A percentile compares a stretch with the other conserved stretches of the same genome.
These are phyloP conservation scores for Haplosporangium sp. DNA, from an alignment of 371 early-diverging fungal species.

Conservation along the genomic window DNA sequence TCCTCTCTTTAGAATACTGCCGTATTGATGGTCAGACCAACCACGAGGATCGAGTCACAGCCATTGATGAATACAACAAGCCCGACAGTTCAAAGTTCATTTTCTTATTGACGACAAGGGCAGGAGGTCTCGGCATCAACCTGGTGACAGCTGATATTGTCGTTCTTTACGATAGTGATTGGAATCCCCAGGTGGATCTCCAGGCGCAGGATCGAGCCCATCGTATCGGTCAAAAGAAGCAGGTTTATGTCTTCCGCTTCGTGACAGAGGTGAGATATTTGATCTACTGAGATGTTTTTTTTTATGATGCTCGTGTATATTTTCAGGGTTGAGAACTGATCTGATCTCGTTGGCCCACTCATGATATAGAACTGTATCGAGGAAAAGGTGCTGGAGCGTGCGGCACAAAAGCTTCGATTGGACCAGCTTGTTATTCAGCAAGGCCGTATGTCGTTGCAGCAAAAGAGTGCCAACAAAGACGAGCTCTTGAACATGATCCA, in stretches of 20 bases:
- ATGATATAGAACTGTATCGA: constrained; percentile 87
- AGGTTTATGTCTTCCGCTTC: constrained; percentile 97
- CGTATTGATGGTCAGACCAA: constrained; percentile 98
- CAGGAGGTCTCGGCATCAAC: constrained; percentile 99
- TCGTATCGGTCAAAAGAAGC: constrained; percentile 99
- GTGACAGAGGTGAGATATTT: constrained; percentile 81
- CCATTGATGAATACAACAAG: constrained; percentile 96
- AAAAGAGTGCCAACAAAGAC: constrained; percentile 77
- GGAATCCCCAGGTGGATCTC: constrained; percentile 98
- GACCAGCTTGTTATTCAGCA: constrained; percentile 99
- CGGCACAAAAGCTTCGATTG: constrained; percentile 96
- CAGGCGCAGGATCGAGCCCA: constrained; percentile 99
- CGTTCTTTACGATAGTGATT: constrained; percentile 98
- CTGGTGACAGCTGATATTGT: constrained; percentile 98
- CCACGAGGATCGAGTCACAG: constrained; percentile 92
- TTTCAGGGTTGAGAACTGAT: no score
- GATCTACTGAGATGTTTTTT: no score
- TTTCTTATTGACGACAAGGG: constrained; percentile 97
- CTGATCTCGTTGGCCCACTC: no score
- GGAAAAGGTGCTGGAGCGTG: constrained; percentile 96
- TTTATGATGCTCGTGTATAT: background rate
- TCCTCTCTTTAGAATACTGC: constrained; percentile 80
- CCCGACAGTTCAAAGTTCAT: constrained; percentile 94
- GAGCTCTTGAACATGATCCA: constrained; percentile 96
- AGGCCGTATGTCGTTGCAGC: constrained; percentile 71